These are phyloP conservation scores for Testicularia cyperi DNA, from an alignment of 1,284 basidiomycete genomes.

Conservation along the genomic window DNA sequence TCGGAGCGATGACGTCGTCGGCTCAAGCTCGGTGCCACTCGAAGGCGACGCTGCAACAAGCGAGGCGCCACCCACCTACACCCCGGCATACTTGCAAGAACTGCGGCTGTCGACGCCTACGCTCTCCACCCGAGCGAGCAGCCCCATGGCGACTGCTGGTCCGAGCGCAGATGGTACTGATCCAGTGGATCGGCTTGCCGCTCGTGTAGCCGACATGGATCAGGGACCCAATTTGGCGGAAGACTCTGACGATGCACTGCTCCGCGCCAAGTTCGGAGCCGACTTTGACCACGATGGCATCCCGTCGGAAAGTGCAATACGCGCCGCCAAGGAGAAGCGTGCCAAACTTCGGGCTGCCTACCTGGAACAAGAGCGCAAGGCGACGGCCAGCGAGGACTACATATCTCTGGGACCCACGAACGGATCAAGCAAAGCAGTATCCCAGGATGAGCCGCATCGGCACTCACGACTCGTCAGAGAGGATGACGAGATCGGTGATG, in stretches of 20 bases:
- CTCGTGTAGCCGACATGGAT: constrained; percentile 3
- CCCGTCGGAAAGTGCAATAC: constrained; percentile 39
- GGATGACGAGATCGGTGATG: constrained; percentile 52
- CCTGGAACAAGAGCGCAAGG: background rate
- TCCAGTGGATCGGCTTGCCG: constrained; percentile 13
- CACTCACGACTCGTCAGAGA: constrained; percentile 48
- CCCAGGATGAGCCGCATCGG: constrained; percentile 37
- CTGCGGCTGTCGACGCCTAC: constrained; percentile 25
- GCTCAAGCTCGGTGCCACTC: background rate
- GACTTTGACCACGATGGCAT: constrained; percentile 29
- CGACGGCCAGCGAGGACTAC: constrained; percentile 21
- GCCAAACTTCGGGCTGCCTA: constrained; percentile 17
- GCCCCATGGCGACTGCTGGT: constrained; percentile 8
- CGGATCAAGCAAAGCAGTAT: background rate
- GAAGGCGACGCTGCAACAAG: background rate
- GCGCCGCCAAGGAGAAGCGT: constrained; percentile 45
- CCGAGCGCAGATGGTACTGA: constrained; percentile 15
- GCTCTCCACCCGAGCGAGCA: constrained; percentile 4
- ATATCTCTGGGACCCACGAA: constrained; percentile 24
- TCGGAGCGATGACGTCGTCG: too few species aligned
- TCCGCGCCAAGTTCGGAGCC: constrained; percentile 13
- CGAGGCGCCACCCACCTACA: constrained; percentile 7
- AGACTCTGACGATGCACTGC: constrained; percentile 5
- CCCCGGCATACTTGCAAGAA: constrained; percentile 25
- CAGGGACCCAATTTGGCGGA: too few species aligned